Evolutionary conservation across 169 alveolate species (phyloP).

Genomic region (Eimeria necatrix): DNA sequence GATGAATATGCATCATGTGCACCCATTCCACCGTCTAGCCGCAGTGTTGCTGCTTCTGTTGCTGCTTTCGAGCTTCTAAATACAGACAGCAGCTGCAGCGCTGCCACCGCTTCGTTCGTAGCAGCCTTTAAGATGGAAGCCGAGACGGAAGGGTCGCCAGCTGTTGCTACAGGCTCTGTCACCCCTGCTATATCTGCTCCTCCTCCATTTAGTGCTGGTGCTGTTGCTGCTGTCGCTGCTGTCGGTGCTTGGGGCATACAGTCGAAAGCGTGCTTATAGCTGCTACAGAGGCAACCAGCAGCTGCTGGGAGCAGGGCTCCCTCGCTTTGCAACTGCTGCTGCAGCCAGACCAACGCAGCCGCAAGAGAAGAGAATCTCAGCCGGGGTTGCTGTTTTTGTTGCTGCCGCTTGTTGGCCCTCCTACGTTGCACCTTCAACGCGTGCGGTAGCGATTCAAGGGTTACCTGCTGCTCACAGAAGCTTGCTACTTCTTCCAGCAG

Average conservation of each 20-base stretch:
- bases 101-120: not conserved
- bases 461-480: constrained; percentile 25
- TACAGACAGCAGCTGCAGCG: constrained; percentile 21
- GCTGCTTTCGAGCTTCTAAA: not conserved
- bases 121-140: not conserved
- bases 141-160: not conserved
- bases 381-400: not conserved
- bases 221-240: not conserved
- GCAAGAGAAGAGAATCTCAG: not conserved
- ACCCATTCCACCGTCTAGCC: not conserved
- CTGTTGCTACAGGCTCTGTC: not conserved
- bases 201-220: not conserved
- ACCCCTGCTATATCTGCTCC: not conserved
- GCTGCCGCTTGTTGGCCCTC: not conserved
- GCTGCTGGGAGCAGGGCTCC: constrained; percentile 45
- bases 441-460: constrained; percentile 31
- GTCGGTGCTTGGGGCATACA: not conserved
- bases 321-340: constrained; percentile 27
- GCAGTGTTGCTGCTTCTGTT: not conserved
- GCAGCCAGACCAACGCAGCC: constrained; percentile 12
- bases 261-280: not conserved
- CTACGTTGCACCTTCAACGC: not conserved
- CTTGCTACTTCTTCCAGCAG: constrained; percentile 2
- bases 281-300: constrained; percentile 26
- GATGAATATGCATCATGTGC: not conserved